Evolutionary conservation across 352 stramenopile genomes (phyloP), one percentile per base, ranked within the genome.

Genomic region (Phytophthora pinifolia): DNA sequence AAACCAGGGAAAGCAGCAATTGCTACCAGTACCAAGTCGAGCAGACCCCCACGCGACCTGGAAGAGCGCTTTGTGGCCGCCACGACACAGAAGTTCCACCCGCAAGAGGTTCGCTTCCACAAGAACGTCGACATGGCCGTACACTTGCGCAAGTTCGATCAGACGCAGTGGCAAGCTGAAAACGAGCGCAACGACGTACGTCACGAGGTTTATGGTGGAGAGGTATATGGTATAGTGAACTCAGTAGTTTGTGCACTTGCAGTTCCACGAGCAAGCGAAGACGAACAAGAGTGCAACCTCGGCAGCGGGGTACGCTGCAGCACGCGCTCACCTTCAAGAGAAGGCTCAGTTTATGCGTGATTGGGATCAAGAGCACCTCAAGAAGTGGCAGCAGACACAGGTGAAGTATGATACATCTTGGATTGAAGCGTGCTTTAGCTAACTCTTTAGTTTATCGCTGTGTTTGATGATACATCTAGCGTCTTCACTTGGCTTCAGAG

Each of bases 41-140:
- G 20, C 37, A 3, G 57, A 20, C 47, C 42, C 25, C 49, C 62
- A 1, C 64, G 53, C n/a, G 74, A 89, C 50, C 39, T 86, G 12
- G 78, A 83, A 36, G 66, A 89, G 54, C 70, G 74, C 2, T 88
- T 91, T 30, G 49, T 87, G 13, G 58, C 56, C 25, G 54, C 77
- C 15, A 79, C 60, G 4, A 64, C 46, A 9, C 61, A 74, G n/a
- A 59, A 73, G 39, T 67, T 76, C 9, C 67, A 75, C 8, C 78
- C 81, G 6, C 72, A 53, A 13, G 63, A 82, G 0, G 45, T 86
- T 17, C 45, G 55, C 10, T 88, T 88, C 52, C 39, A 75, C 49
- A 87, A 89, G 46, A 65, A 66, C n/a, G 59, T 91, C 47, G 72
- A 91, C 54, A 91, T 86, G 74, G 74, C 63, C 0, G 70, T 91